Percentiles rank a stretch among this genome's conserved stretches.
These are phyloP conservation scores for Ceratobasidium sp. DNA, from an alignment of 1,284 basidiomycete species.

Conservation along the genomic window DNA sequence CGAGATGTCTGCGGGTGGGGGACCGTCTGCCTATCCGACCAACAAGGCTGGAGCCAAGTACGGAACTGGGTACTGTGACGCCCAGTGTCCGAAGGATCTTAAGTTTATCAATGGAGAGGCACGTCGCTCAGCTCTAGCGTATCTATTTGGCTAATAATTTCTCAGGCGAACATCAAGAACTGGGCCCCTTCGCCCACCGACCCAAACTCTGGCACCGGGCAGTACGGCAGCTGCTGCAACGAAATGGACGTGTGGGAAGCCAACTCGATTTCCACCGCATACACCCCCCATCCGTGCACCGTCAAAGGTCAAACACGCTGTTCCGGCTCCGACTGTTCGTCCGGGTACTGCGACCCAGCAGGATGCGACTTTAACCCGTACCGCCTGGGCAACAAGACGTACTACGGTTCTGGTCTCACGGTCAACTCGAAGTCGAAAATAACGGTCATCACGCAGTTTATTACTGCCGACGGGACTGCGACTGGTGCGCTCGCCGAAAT, in stretches of 20 bases:
- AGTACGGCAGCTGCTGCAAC: constrained; percentile 47
- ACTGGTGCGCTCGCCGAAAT: constrained; percentile 65
- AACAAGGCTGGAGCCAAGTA: constrained; percentile 72
- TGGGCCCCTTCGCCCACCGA: constrained; percentile 26
- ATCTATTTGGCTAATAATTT: constrained; percentile 50
- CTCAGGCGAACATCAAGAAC: constrained; percentile 26
- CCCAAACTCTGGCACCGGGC: constrained; percentile 47
- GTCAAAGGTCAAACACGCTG: constrained; percentile 29
- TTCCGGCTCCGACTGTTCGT: constrained; percentile 47
- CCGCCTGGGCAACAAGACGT: constrained; percentile 65
- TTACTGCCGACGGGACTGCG: constrained; percentile 63
- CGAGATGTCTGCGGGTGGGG: constrained; percentile 70
- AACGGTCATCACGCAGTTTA: constrained; percentile 70
- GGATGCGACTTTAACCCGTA: constrained; percentile 71
- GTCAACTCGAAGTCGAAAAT: constrained; percentile 60
- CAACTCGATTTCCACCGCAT: constrained; percentile 46
- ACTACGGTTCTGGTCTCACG: constrained; percentile 58
- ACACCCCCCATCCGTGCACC: constrained; percentile 53
- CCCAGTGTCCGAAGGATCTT: constrained; percentile 66
- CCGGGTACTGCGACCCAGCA: constrained; percentile 58
- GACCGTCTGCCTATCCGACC: constrained; percentile 61
- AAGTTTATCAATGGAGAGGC: constrained; percentile 67
- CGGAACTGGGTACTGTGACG: constrained; percentile 53
- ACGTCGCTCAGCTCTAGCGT: too few species aligned
- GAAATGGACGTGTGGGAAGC: constrained; percentile 50